Evolutionary conservation across 2,329 filamentous ascomycete genomes (phyloP).

Genomic region (Exophiala spinifera): DNA sequence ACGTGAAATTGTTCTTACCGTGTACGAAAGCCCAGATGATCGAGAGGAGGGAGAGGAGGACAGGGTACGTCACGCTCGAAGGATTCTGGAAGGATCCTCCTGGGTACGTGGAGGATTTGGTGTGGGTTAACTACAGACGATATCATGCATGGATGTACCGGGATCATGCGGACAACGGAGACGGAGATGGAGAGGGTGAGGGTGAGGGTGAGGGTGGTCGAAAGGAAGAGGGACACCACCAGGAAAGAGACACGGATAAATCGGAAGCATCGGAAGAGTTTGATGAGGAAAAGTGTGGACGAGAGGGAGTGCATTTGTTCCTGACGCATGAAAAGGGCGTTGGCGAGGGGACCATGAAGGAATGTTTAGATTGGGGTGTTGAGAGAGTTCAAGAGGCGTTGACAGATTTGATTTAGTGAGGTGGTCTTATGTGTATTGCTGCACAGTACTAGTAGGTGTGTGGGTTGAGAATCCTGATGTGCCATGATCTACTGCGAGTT

Average conservation of each 20-base stretch:
- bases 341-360: slow-evolving; percentile 58
- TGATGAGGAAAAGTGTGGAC: slow-evolving; percentile 8
- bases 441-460: no score
- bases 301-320: slow-evolving; percentile 35
- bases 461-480: no score
- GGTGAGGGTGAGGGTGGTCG: no score
- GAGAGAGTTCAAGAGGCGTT: slow-evolving; percentile 53
- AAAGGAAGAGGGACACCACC: slow-evolving; percentile 3
- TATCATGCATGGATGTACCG: slow-evolving; percentile 69
- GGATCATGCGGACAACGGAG: no score
- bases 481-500: no score
- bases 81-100: slow-evolving; percentile 96
- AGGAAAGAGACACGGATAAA: slow-evolving; percentile 35
- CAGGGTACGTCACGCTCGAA: slow-evolving; percentile 54
- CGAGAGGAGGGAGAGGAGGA: slow-evolving; percentile 39
- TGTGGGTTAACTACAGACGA: slow-evolving; percentile 90
- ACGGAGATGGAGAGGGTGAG: no score
- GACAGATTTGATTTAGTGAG: slow-evolving; percentile 16
- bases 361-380: slow-evolving; percentile 67
- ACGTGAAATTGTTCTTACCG: slow-evolving; percentile 75
- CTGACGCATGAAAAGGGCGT: slow-evolving; percentile 31
- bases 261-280: no score
- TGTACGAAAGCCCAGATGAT: slow-evolving; percentile 57
- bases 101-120: slow-evolving; percentile 87
- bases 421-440: no score